Evolutionary conservation across 108 stramenopile genomes (phyloP).

Genomic region (Skeletonema marinoi): DNA sequence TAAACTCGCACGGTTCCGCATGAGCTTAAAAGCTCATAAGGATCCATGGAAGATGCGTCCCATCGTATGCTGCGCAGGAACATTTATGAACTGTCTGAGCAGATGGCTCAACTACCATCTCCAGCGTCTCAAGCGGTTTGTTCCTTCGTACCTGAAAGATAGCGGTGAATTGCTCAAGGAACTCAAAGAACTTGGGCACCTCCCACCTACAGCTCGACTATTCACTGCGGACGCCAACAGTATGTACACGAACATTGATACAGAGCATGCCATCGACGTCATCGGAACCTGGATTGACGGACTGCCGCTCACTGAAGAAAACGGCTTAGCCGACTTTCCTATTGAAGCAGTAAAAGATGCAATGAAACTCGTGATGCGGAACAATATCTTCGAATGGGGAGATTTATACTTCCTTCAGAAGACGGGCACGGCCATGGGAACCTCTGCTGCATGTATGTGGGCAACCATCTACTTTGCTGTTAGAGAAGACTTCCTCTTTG

Average conservation of each 20-base stretch:
- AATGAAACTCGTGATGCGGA: conserved; percentile 28
- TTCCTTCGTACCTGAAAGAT: neutral
- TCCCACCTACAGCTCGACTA: conserved; percentile 23
- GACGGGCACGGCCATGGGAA: conserved; percentile 31
- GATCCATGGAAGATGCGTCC: conserved; percentile 13
- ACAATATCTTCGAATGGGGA: conserved; percentile 36
- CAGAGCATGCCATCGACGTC: conserved; percentile 21
- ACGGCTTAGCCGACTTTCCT: neutral
- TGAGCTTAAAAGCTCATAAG: conserved; percentile 17
- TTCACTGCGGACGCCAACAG: conserved; percentile 43
- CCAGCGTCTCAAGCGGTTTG: neutral
- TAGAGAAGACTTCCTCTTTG: neutral
- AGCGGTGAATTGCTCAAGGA: neutral
- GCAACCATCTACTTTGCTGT: conserved; percentile 16
- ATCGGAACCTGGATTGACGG: conserved; percentile 18
- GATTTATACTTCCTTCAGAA: conserved; percentile 8
- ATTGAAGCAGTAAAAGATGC: conserved; percentile 16
- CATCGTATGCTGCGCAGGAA: conserved; percentile 14
- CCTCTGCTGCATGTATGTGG: conserved; percentile 10
- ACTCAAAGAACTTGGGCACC: neutral
- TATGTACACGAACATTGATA: conserved; percentile 44
- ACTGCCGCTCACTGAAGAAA: neutral
- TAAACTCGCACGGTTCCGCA: conserved; percentile 1
- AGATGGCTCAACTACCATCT: conserved; percentile 9
- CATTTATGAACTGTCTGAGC: conserved; percentile 3